Evolutionary conservation across 306 rosid species (phyloP).

Genomic region (Prunus fruticosa): DNA sequence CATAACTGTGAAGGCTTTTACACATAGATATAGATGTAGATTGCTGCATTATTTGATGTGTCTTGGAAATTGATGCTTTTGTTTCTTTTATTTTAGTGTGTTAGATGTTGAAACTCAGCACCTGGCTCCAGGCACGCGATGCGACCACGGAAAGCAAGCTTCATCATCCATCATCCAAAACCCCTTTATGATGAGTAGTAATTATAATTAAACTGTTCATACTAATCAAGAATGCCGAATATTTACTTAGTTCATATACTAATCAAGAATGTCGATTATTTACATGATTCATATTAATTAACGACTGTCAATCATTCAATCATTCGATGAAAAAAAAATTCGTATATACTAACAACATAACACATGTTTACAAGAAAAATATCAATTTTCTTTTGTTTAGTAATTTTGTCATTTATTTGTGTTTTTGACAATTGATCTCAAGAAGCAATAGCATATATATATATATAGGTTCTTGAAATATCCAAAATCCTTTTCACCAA

Average conservation of each 20-base stretch:
- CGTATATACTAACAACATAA: neutral
- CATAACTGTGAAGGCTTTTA: neutral
- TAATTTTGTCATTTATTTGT: neutral
- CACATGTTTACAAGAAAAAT: neutral
- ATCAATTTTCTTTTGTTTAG: neutral
- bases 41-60: conserved; percentile 12
- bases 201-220: too few relatives aligned
- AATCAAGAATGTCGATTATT: neutral
- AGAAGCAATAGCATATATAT: neutral
- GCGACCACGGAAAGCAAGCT: conserved; percentile 27
- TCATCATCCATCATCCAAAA: neutral
- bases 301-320: neutral
- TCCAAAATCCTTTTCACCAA: conserved; percentile 6
- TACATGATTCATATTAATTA: neutral
- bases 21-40: neutral
- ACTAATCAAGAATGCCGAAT: too few relatives aligned
- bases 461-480: neutral
- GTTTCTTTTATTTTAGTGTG: conserved; percentile 23
- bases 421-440: neutral
- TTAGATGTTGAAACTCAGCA: conserved; percentile 33
- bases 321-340: neutral
- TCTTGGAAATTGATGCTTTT: conserved; percentile 65
- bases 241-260: too few relatives aligned
- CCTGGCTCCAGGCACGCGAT: conserved; percentile 28
- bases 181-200: neutral